A percentile compares a stretch with the other conserved stretches of the same genome.
These are phyloP conservation scores for Macrotyloma uniflorum DNA, from an alignment of 306 rosid genomes.

Conservation along the genomic window DNA sequence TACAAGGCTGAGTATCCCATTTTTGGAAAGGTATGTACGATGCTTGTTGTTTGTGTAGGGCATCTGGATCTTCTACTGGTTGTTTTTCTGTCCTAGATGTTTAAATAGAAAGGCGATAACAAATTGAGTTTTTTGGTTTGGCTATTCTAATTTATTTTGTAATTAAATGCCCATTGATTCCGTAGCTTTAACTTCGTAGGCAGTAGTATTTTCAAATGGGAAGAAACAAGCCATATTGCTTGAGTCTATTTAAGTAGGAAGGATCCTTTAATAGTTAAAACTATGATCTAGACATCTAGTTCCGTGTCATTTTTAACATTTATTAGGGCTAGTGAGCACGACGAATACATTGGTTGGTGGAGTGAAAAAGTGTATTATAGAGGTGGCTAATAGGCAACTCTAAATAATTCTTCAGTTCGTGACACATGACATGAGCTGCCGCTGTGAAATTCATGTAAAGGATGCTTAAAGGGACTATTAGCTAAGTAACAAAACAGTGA, in stretches of 20 bases:
- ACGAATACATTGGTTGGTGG: neutral
- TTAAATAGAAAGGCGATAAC: neutral
- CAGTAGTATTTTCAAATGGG: neutral
- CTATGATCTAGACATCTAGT: neutral
- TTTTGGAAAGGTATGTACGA: slow-evolving; percentile 76
- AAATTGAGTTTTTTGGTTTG: neutral
- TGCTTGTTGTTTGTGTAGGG: neutral
- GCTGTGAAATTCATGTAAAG: neutral
- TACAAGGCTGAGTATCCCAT: slow-evolving; percentile 89
- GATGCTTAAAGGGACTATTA: neutral
- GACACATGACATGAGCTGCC: neutral
- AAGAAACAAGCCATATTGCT: slow-evolving; percentile 16
- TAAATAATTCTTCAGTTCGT: neutral
- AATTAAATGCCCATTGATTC: neutral
- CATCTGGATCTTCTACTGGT: neutral
- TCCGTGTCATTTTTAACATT: neutral
- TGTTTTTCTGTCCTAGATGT: neutral
- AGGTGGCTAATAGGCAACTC: neutral
- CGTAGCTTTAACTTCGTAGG: slow-evolving; percentile 8
- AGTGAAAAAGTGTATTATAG: neutral
- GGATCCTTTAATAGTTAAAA: slow-evolving; percentile 4
- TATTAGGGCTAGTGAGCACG: neutral
- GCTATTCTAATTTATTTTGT: neutral
- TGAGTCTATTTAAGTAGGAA: neutral
- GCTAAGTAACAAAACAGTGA: neutral